phyloP scores from a whole-genome alignment of 805 yeast genomes.

The Saccharomycopsis microspora region DNA sequence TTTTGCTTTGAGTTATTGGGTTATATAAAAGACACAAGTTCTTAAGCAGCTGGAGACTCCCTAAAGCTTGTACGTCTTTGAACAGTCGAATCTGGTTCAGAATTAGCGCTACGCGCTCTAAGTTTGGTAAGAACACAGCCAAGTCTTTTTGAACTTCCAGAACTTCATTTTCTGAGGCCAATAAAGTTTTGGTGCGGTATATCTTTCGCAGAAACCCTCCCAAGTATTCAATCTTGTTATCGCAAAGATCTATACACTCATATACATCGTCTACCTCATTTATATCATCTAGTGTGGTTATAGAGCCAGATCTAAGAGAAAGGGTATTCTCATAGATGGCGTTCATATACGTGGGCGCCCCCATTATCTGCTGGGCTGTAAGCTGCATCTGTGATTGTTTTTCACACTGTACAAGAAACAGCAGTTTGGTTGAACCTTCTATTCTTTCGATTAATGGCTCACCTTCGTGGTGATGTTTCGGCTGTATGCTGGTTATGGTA shows the following conservation, averaged over 20 bases:
- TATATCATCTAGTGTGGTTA: conserved; percentile 34
- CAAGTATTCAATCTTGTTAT: conserved; percentile 54
- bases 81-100: conserved; percentile 27
- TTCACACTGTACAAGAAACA: too few relatives aligned
- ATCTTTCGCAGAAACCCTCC: conserved; percentile 28
- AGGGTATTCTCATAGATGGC: conserved; percentile 32
- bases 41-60: too few relatives aligned
- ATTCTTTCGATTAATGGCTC: too few relatives aligned
- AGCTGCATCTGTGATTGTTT: conserved; percentile 35
- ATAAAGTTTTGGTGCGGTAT: conserved; percentile 35
- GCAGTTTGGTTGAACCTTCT: too few relatives aligned
- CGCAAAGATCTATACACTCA: conserved; percentile 61
- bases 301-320: conserved; percentile 28
- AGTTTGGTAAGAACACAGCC: conserved; percentile 29
- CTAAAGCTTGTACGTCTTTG: too few relatives aligned
- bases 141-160: conserved; percentile 27
- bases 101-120: conserved; percentile 40
- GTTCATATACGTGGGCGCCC: conserved; percentile 38
- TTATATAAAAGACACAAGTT: conserved; percentile 16
- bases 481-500: too few relatives aligned
- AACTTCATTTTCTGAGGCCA: conserved; percentile 56
- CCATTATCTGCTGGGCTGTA: conserved; percentile 36
- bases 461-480: too few relatives aligned
- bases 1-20: conserved; percentile 26
- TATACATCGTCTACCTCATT: conserved; percentile 30